Evolutionary conservation across 495 filamentous ascomycete genomes (phyloP), one percentile per base, ranked within the genome.

Genomic region (Neurospora tetraspora): DNA sequence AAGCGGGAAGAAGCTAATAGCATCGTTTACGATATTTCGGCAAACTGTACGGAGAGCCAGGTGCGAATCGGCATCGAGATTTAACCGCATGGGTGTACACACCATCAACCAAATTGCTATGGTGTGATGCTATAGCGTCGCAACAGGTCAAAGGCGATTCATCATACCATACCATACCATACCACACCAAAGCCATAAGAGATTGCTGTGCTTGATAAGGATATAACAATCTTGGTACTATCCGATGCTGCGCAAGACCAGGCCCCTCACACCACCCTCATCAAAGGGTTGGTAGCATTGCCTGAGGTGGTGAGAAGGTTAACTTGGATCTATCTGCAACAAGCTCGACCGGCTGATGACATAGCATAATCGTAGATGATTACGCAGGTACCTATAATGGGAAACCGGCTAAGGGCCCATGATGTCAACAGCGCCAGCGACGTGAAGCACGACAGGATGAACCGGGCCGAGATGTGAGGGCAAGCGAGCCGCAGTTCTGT

Each of bases 1-100:
- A 76, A 76, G 72, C 65, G 70, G 68, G 65, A 71, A 68, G 27
- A 43, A 14, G 69, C 74, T 11, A 70, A 45, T 38, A 34, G 45
- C 40, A 34, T 68, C 40, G n/a, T 20, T 71, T 71, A 27, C 45
- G 34, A 65, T 16, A 65, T 65, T 65, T 36, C 27, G 53, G 27
- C 6, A 65, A 18, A 23, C 16, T 65, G 53, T 65, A 16, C 53
- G 27, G 27, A 65, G 27, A 36, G 27, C 27, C 27, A 65, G 53
- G 12, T 71, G 70, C 70, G 70, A 71, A 40, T 69, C 70, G 70
- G 70, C 47, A 36, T 68, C 9, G 43, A 69, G 18, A 69, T n/a
- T 31, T 27, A 31, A 34, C 39, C 31, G 18, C 42, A 71, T 61
- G 39, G 53, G 53, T 65, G 31, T 65, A 10, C 47, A 61, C 47